Base-by-base conservation (phyloP, 345 rosid genomes). In the Salix koriyanagi region DNA sequence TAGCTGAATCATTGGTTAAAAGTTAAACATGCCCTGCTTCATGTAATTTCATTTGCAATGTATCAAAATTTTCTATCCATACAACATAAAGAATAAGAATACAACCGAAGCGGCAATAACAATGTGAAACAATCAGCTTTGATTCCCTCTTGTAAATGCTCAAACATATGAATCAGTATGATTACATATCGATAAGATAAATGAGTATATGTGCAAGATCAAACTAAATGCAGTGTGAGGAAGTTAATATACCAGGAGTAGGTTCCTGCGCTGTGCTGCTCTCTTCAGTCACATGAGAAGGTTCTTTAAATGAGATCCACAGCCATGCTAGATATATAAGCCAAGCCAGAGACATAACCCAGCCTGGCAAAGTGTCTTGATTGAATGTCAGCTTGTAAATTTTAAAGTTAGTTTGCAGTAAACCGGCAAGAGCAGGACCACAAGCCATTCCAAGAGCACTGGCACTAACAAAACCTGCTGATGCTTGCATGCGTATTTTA, bases 381-480 rank as follows among this genome's bases (percentile, higher is more conserved):
- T 94, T 91, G 84, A 96, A 91, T 19, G 98, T 94, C 0, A 96
- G 58, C 82, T 88, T 89, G 85, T 84, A 91, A 56, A 96, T 82
- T 87, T 88, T 94, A 82, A 96, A 94, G 67, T 90, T 85, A n/a
- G 80, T 79, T 83, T 96, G 99, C 70, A 96, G 97, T 75, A 96
- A 75, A 79, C 97, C 99, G 67, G 98, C 99, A 52, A 96, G 91
- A 65, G 97, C 98, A 70, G 99, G 99, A 85, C 99, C 99, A 85
- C 97, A 94, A 58, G 99, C 99, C 99, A 96, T 94, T 81, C 99
- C 98, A 32, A 96, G 95, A 80, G 99, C 99, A 91, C 99, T 96
- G 79, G 99, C 99, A 89, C 99, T 96, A 78, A 96, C 99, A 87
- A 96, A 96, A 73, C 96, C 99, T 0, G 99, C 98, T 1, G 99